Base-by-base conservation (phyloP, 2,329 filamentous ascomycete species). In the Venturiaceae sp. region DNA sequence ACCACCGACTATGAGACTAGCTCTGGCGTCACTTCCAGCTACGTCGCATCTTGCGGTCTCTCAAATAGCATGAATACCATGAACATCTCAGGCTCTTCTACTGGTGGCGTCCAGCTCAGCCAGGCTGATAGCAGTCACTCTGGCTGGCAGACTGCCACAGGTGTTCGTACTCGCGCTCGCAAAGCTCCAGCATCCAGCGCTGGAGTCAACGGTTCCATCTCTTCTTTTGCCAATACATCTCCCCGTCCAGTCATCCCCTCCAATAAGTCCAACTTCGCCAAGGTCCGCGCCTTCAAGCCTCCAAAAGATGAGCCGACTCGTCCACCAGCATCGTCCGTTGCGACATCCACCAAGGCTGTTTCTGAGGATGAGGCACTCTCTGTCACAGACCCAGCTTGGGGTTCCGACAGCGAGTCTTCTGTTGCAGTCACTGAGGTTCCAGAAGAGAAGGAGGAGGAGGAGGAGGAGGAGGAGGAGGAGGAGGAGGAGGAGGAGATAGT, bases 231-330 rank as follows among this genome's bases (percentile, higher is more conserved):
- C 21, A 50, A 21, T 16, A 19, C 46, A 14, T 57, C 50, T 67
- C 64, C 26, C 67, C 69, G 58, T 64, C 60, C 13, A 67, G 66
- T 11, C 60, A 63, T 26, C 58, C 55, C 13, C 60, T 13, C 56
- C 19, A 59, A 58, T 16, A 62, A 62, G 26, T 63, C 58, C 21
- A 63, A 60, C 3, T 71, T 64, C 60, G 66, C 69, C 13, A 71
- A 68, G 62, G 65, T 71, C 58, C 62, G 58, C 16, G 66, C 68
- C 26, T 67, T 63, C 58, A 67, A 70, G 66, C 57, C 66, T 60
- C 21, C 19, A 37, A 5, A 28, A 5, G 3, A 21, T 23, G 11
- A 3, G 37, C 8, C 16, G 7, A 36, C 5, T 13, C 32, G 19
- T 23, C 11, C 44, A 50, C 14, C 14, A 23, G 9, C 14, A n/a